phyloP scores from a whole-genome alignment of 345 rosid species.

The Capsella bursapastoris region DNA sequence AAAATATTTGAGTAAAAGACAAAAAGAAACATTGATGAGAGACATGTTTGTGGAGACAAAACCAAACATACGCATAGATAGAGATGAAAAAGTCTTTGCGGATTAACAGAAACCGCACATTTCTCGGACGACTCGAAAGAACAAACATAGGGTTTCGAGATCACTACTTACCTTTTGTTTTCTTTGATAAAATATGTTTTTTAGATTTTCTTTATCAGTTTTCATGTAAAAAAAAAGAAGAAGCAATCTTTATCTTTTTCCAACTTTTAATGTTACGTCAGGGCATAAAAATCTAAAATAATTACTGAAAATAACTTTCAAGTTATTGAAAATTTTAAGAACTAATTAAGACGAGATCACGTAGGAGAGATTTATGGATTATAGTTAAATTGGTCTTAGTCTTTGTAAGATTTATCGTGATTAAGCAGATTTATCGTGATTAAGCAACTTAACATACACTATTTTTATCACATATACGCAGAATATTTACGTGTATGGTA shows the following conservation, averaged over 20 bases:
- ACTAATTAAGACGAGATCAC: constrained; percentile 27
- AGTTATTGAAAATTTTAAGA: constrained; percentile 3
- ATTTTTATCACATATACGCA: not conserved
- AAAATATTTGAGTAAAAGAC: constrained; percentile 30
- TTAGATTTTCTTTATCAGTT: not conserved
- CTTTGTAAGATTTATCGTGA: constrained; percentile 9
- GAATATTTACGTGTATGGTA: not conserved
- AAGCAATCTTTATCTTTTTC: constrained; percentile 21
- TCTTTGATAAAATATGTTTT: not conserved
- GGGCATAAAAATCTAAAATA: constrained; percentile 1
- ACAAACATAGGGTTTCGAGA: constrained; percentile 45
- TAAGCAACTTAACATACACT: not conserved
- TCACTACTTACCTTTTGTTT: constrained; percentile 38
- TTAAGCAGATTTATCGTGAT: not conserved
- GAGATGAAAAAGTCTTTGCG: constrained; percentile 29
- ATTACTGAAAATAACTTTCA: not conserved
- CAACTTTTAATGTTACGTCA: constrained; percentile 27
- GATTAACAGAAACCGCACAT: constrained; percentile 40
- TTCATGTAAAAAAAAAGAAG: no score
- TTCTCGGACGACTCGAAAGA: constrained; percentile 39
- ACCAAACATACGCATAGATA: constrained; percentile 44
- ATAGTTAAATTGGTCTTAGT: constrained; percentile 20
- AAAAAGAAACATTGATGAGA: constrained; percentile 23
- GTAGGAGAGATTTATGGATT: constrained; percentile 36
- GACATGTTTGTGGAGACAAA: constrained; percentile 41